Base-by-base conservation (phyloP, 208 protist species). In the Leishmania martiniquensis region DNA sequence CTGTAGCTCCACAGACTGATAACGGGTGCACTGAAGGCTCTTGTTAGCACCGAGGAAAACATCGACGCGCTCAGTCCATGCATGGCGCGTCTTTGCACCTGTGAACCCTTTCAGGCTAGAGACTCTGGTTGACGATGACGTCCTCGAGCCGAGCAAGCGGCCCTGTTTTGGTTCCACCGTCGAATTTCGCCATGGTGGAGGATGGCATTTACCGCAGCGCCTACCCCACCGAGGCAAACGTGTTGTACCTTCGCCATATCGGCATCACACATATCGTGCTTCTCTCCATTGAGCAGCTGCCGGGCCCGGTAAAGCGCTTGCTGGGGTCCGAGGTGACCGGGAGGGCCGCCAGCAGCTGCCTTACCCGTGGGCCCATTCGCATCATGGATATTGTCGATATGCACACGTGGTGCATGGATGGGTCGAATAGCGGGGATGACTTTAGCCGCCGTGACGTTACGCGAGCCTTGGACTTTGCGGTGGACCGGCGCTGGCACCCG, bases 401-500 rank as follows among this genome's bases (percentile, higher is more conserved):
- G 76, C 71, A 74, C 29, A 90, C 82, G 54, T 97, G 94, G 91
- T 83, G 86, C 54, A 76, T 83, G 34, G 91, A 95, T 68, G 82
- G 78, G 15, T 62, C 77, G 34, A 90, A 84, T 62, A 76, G 83
- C 57, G 84, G 82, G 39, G 87, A 93, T 32, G 94, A 96, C 77
- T 95, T 97, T 69, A 89, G 85, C 75, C 84, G 93, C 29, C 83
- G 79, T 10, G 87, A 93, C 60, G 87, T 98, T 6, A 82, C 88
- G 15, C 85, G 84, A 6, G 94, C 94, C 0, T 70, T 98, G 22
- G 90, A 96, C 77, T 85, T 96, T 52, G 89, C 95, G 13, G 85
- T 98, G 34, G 86, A 98, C 68, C 76, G 81, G 32, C 83, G 88
- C 42, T 94, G 88, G 81, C 89, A 98, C 84, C 96, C 96, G n/a